Conservation (phyloP, 2,329 filamentous ascomycete genomes). For the Botrytis sinoallii region DNA sequence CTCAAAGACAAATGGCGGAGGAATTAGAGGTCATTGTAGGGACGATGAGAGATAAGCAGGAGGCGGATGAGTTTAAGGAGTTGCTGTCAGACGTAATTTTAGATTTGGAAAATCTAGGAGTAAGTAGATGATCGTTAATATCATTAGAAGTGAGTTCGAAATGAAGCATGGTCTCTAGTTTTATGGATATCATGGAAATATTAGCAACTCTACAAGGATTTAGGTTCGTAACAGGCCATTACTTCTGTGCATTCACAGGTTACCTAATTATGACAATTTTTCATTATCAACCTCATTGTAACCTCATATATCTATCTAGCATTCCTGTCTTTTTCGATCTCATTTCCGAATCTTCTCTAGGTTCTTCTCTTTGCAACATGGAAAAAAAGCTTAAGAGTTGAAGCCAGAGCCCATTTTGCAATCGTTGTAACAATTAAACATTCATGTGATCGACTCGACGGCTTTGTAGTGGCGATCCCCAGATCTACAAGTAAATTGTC, state of each 20-base stretch:
- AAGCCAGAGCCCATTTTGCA: background rate
- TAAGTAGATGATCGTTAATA: background rate
- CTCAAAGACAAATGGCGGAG: conserved; percentile 48
- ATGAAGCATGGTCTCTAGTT: no score
- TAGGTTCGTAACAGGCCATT: background rate
- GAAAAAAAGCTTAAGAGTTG: background rate
- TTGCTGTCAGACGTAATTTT: conserved; percentile 37
- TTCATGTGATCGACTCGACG: background rate
- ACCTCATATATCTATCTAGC: background rate
- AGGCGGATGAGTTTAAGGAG: conserved; percentile 40
- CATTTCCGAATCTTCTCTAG: background rate
- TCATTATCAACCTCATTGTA: background rate
- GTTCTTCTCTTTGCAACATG: background rate
- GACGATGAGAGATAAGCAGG: conserved; percentile 30
- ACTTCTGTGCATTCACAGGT: background rate
- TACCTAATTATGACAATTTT: background rate
- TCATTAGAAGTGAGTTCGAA: background rate
- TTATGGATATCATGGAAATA: background rate
- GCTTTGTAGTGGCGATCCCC: background rate
- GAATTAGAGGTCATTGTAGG: conserved; percentile 40
- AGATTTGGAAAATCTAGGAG: conserved; percentile 19
- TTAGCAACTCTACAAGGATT: background rate
- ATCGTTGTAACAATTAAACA: background rate
- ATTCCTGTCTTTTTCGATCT: no score
- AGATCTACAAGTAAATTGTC: background rate